Conservation (phyloP, 768 basidiomycete species). For the Pleurotus eryngii region DNA sequence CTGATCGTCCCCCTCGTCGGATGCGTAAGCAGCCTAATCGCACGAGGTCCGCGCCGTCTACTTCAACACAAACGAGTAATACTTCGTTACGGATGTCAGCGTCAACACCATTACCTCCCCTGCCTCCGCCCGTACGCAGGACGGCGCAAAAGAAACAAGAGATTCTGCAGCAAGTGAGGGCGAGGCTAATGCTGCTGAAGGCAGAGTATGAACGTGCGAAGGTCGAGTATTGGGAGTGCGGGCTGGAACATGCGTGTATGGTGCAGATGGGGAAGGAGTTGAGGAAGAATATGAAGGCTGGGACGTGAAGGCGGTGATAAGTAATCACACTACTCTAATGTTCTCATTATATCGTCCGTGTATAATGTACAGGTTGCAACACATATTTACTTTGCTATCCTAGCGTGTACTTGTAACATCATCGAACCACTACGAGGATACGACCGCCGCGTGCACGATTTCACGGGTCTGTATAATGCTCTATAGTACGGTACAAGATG, state of each 20-base stretch:
- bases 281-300: not conserved
- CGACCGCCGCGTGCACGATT: too few relatives aligned
- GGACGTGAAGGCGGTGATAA: not conserved
- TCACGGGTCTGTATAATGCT: too few relatives aligned
- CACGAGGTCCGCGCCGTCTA: not conserved
- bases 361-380: too few relatives aligned
- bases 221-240: conserved; percentile 63
- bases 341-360: too few relatives aligned
- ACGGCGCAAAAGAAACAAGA: conserved; percentile 28
- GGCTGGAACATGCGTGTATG: conserved; percentile 17
- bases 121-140: too few relatives aligned
- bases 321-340: too few relatives aligned
- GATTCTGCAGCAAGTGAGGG: conserved; percentile 49
- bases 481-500: too few relatives aligned
- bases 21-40: too few relatives aligned
- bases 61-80: not conserved
- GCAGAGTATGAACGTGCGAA: conserved; percentile 58
- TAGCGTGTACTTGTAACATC: too few relatives aligned
- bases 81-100: conserved; percentile 8
- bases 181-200: conserved; percentile 48
- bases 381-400: too few relatives aligned
- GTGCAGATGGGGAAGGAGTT: conserved; percentile 7
- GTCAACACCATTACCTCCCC: conserved; percentile 8
- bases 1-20: too few relatives aligned
- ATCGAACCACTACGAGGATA: not conserved